Conservation (phyloP, 2,329 filamentous ascomycete species). For the Penicillium sp. region DNA sequence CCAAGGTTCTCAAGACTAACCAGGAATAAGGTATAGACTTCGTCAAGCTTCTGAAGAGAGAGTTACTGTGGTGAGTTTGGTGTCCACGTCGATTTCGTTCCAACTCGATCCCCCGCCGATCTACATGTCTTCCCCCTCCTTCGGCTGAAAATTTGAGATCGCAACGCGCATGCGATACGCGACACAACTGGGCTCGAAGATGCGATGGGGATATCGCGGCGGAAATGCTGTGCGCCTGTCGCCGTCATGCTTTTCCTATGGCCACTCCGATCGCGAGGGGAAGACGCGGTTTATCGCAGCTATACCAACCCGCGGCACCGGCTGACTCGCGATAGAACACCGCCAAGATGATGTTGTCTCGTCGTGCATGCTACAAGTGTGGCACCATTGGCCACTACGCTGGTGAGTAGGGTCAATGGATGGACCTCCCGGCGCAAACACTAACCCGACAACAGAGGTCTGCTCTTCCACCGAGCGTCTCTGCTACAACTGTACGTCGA, state of each 20-base stretch:
- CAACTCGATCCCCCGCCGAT: conserved; percentile 10
- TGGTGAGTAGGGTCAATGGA: conserved; percentile 38
- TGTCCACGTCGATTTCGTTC: neutral
- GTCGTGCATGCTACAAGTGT: conserved; percentile 77
- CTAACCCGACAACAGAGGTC: conserved; percentile 65
- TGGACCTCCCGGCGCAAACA: conserved; percentile 1
- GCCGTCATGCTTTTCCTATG: neutral
- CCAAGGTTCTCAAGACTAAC: conserved; percentile 33
- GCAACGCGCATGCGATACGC: neutral
- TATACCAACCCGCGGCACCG: conserved; percentile 2
- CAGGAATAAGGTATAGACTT: conserved; percentile 22
- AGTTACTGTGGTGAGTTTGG: conserved; percentile 31
- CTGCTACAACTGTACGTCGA: conserved; percentile 92
- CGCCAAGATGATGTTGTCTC: conserved; percentile 73
- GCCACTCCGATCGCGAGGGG: neutral
- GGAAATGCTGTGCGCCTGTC: neutral
- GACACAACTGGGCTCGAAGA: neutral
- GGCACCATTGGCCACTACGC: conserved; percentile 76
- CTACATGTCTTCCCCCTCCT: conserved; percentile 9
- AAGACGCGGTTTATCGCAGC: conserved; percentile 4
- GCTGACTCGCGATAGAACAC: conserved; percentile 24
- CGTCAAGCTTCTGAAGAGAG: conserved; percentile 24
- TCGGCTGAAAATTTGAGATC: conserved; percentile 5
- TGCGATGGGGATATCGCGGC: neutral
- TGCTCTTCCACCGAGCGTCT: conserved; percentile 97